These are phyloP conservation scores for Hypoxylon rubiginosum DNA, from an alignment of 2,329 filamentous ascomycete species.

Conservation along the genomic window DNA sequence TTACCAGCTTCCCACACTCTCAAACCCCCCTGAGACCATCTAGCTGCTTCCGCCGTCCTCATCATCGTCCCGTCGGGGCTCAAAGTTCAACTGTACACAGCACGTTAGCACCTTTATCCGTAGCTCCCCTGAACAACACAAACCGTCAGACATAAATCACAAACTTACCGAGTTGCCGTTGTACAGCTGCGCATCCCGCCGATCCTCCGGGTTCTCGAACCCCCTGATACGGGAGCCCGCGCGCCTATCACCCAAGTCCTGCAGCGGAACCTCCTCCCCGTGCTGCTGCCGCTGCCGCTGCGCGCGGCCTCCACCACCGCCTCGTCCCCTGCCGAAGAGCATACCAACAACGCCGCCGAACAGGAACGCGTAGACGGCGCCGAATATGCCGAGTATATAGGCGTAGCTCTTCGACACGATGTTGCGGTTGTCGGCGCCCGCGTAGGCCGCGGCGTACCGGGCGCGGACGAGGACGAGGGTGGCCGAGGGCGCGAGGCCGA, in stretches of 20 bases:
- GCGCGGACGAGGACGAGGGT: slow-evolving; percentile 86
- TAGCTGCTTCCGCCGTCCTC: slow-evolving; percentile 43
- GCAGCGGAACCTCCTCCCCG: slow-evolving; percentile 47
- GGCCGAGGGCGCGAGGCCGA: slow-evolving; percentile 82
- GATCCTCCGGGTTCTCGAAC: slow-evolving; percentile 66
- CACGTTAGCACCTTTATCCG: background rate
- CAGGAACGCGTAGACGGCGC: slow-evolving; percentile 39
- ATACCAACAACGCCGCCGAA: slow-evolving; percentile 48
- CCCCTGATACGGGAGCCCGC: slow-evolving; percentile 58
- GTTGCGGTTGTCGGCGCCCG: slow-evolving; percentile 47
- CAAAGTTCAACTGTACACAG: slow-evolving; percentile 72
- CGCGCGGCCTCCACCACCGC: too few relatives aligned
- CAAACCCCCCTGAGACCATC: background rate
- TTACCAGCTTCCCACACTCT: background rate
- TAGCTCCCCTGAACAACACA: background rate
- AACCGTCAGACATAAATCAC: background rate
- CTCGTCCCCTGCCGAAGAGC: slow-evolving; percentile 37
- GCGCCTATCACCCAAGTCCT: slow-evolving; percentile 52
- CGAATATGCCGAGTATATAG: slow-evolving; percentile 42
- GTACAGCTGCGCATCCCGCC: slow-evolving; percentile 79
- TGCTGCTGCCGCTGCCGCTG: background rate
- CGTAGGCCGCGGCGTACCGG: slow-evolving; percentile 59
- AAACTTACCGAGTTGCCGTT: slow-evolving; percentile 86
- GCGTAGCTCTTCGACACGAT: slow-evolving; percentile 47
- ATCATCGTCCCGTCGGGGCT: slow-evolving; percentile 72